phyloP scores from a whole-genome alignment of 2,329 filamentous ascomycete species.

The Trichoderma citrinoviride region DNA sequence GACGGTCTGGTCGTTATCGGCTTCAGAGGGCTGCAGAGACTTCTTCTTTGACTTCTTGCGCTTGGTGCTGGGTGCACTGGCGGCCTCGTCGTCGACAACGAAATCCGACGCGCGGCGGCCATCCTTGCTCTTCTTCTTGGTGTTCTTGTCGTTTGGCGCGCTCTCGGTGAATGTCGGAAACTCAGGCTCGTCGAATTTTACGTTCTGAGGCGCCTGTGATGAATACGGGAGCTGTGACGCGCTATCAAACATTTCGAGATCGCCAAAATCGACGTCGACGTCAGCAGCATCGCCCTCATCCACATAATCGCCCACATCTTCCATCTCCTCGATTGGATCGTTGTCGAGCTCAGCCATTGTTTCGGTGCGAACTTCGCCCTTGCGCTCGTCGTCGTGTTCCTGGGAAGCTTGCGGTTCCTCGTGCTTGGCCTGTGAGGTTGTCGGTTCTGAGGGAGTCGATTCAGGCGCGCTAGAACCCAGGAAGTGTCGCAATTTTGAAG shows the following conservation, averaged over 20 bases:
- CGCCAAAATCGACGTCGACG: constrained; percentile 36
- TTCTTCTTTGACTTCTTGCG: constrained; percentile 31
- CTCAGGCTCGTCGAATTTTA: constrained; percentile 30
- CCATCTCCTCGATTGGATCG: constrained; percentile 29
- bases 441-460: constrained; percentile 25
- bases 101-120: constrained; percentile 18
- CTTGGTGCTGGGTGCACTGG: constrained; percentile 28
- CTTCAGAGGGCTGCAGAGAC: constrained; percentile 14
- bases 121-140: constrained; percentile 30
- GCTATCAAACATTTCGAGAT: constrained; percentile 41
- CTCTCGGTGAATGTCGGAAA: constrained; percentile 27
- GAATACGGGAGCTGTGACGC: constrained; percentile 33
- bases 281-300: constrained; percentile 26
- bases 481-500: constrained; percentile 33
- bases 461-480: constrained; percentile 31
- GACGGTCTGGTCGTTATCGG: constrained; percentile 15
- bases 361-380: constrained; percentile 20
- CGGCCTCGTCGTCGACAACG: constrained; percentile 23
- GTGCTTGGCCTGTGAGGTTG: constrained; percentile 15
- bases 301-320: constrained; percentile 29
- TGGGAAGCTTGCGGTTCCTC: constrained; percentile 21
- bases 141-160: constrained; percentile 35
- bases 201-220: constrained; percentile 34
- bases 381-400: constrained; percentile 24
- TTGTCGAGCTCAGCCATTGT: constrained; percentile 29